Percentiles rank a stretch among this genome's conserved stretches.
phyloP scores from a whole-genome alignment of 2,329 filamentous ascomycete species.

The Pseudogymnoascus sp. region DNA sequence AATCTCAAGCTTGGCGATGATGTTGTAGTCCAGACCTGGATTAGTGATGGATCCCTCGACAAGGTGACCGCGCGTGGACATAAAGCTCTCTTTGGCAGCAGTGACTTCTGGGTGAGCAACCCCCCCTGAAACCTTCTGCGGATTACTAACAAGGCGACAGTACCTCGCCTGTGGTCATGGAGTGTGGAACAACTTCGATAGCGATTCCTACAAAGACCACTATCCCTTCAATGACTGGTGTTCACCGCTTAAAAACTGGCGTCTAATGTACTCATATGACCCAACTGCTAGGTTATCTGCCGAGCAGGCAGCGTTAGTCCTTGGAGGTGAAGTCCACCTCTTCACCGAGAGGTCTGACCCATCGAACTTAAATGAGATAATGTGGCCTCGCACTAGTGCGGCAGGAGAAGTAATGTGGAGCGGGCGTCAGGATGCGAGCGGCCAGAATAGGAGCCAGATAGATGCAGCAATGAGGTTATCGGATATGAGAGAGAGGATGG shows the following conservation, averaged over 20 bases:
- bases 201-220: constrained; percentile 43
- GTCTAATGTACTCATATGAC: constrained; percentile 71
- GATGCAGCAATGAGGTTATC: constrained; percentile 61
- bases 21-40: constrained; percentile 73
- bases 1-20: constrained; percentile 64
- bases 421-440: constrained; percentile 55
- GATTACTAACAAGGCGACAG: constrained; percentile 32
- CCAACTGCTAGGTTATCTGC: constrained; percentile 56
- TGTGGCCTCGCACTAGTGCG: constrained; percentile 71
- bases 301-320: constrained; percentile 55
- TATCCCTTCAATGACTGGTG: constrained; percentile 80
- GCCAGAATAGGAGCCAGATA: constrained; percentile 62
- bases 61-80: constrained; percentile 54
- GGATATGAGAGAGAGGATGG: constrained; percentile 69
- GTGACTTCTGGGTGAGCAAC: constrained; percentile 61
- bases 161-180: constrained; percentile 80
- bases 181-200: constrained; percentile 65
- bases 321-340: constrained; percentile 74
- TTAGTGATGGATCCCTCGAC: constrained; percentile 53
- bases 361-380: constrained; percentile 62
- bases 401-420: constrained; percentile 77
- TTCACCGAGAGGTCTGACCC: constrained; percentile 78
- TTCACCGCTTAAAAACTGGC: constrained; percentile 71
- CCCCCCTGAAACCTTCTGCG: neutral
- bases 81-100: constrained; percentile 67